phyloP scores from a whole-genome alignment of 2,329 filamentous ascomycete genomes.

The Phoma sp. region DNA sequence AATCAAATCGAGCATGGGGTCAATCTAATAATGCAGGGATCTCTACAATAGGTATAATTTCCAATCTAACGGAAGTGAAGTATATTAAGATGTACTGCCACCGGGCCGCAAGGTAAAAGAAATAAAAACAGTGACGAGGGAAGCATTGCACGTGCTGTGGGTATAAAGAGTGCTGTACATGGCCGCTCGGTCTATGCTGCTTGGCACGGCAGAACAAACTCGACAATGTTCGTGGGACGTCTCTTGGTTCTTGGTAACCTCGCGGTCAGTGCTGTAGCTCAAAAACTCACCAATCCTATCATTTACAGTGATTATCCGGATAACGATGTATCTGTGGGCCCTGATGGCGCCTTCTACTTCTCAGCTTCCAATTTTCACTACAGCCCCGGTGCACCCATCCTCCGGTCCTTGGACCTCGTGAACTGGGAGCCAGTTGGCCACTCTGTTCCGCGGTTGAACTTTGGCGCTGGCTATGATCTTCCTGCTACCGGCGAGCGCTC shows the following conservation, averaged over 20 bases:
- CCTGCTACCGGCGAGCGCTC: conserved; percentile 45
- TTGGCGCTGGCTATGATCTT: conserved; percentile 51
- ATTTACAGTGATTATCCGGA: conserved; percentile 60
- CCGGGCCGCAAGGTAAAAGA: neutral
- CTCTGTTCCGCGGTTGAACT: conserved; percentile 34
- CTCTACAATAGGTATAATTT: neutral
- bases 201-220: neutral
- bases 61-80: neutral
- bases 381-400: conserved; percentile 60
- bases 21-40: neutral
- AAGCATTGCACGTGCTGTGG: neutral
- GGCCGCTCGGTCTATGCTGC: neutral
- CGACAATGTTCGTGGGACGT: neutral
- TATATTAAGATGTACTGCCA: neutral
- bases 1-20: too few relatives aligned
- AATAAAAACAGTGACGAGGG: neutral
- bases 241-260: neutral
- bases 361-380: conserved; percentile 61
- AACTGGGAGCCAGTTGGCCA: conserved; percentile 50
- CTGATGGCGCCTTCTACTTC: conserved; percentile 50
- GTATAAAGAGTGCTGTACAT: neutral
- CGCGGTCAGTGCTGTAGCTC: neutral
- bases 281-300: conserved; percentile 51
- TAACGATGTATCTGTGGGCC: conserved; percentile 55
- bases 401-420: conserved; percentile 59